Percentiles rank a stretch among this genome's conserved stretches.
Conservation (phyloP, 495 filamentous ascomycete species). For the Lophiotrema nucula region DNA sequence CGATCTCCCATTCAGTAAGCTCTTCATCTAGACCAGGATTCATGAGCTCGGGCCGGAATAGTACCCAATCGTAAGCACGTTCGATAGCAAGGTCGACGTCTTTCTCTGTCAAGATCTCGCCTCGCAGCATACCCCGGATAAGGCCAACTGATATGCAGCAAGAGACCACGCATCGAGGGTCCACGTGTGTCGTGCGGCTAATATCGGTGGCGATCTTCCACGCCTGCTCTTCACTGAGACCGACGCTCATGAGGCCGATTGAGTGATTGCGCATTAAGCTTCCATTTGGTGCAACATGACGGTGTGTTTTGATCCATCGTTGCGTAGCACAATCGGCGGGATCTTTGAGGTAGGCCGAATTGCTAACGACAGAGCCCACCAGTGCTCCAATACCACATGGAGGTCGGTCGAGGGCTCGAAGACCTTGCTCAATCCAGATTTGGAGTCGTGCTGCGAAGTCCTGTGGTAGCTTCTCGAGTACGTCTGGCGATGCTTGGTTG, state of each 20-base stretch:
- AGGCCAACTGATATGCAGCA: slow-evolving; percentile 46
- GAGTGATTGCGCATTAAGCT: slow-evolving; percentile 51
- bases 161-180: slow-evolving; percentile 48
- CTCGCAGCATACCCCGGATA: slow-evolving; percentile 45
- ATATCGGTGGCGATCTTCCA: slow-evolving; percentile 38
- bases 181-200: slow-evolving; percentile 45
- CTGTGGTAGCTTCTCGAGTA: slow-evolving; percentile 11
- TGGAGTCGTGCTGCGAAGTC: slow-evolving; percentile 46
- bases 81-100: slow-evolving; percentile 42
- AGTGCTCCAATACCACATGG: slow-evolving; percentile 47
- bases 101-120: slow-evolving; percentile 41
- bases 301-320: slow-evolving; percentile 40
- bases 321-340: slow-evolving; percentile 38
- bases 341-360: slow-evolving; percentile 36
- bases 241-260: slow-evolving; percentile 45
- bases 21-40: slow-evolving; percentile 23
- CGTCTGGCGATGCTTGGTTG: slow-evolving; percentile 22
- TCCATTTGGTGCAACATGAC: slow-evolving; percentile 47
- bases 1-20: slow-evolving; percentile 14
- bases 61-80: slow-evolving; percentile 34
- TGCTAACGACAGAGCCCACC: slow-evolving; percentile 39
- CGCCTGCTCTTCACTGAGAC: slow-evolving; percentile 35
- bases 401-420: slow-evolving; percentile 43
- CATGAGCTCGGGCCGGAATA: slow-evolving; percentile 24
- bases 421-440: slow-evolving; percentile 45